These are phyloP conservation scores for Backusella tarrabulga DNA, from an alignment of 192 early-diverging fungal genomes.

Conservation along the genomic window DNA sequence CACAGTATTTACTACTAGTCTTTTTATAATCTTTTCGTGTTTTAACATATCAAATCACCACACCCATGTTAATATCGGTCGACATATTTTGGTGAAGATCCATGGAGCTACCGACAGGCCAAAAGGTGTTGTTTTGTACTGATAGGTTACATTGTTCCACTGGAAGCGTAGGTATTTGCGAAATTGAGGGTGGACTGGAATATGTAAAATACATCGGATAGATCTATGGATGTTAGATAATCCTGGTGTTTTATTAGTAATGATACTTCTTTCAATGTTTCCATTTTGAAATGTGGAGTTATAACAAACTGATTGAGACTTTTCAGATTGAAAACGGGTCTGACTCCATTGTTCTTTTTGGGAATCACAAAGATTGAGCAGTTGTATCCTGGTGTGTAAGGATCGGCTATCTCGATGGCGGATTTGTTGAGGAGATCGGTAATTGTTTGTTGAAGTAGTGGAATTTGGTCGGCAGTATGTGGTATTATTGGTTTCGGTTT, in stretches of 20 bases:
- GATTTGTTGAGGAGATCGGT: background rate
- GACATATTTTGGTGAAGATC: constrained; percentile 10
- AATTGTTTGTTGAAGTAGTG: background rate
- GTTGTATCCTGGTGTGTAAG: background rate
- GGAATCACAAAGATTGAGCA: constrained; percentile 31
- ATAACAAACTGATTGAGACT: constrained; percentile 8
- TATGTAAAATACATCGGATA: constrained; percentile 39
- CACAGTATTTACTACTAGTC: too few species aligned
- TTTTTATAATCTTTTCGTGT: too few species aligned
- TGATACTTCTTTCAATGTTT: constrained; percentile 5
- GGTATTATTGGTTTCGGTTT: constrained; percentile 9
- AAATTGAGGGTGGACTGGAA: constrained; percentile 17
- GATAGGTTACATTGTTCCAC: constrained; percentile 27
- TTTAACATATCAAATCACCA: too few species aligned
- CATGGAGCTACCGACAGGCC: background rate
- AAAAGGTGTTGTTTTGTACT: constrained; percentile 18
- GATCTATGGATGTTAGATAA: constrained; percentile 34
- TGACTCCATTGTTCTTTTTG: constrained; percentile 22
- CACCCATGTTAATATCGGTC: constrained; percentile 6
- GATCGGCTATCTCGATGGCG: background rate
- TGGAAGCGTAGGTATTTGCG: constrained; percentile 33
- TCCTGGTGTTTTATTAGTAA: constrained; percentile 9
- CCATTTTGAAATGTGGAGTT: constrained; percentile 31
- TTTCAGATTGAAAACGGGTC: constrained; percentile 31
- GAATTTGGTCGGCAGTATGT: background rate